These are phyloP conservation scores for Brassica nigra DNA, from an alignment of 345 rosid species.

Conservation along the genomic window DNA sequence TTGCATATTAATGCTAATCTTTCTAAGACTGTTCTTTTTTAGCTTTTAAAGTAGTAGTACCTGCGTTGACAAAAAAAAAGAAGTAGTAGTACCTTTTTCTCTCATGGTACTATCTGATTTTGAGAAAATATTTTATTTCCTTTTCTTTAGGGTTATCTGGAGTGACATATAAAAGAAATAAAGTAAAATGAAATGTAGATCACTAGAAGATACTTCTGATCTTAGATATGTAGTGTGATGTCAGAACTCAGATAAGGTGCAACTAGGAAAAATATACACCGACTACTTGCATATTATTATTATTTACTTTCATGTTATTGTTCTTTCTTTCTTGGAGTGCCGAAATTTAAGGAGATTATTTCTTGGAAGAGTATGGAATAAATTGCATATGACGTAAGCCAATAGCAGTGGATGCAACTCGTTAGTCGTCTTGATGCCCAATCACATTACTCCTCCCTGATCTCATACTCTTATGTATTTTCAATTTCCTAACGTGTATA, in stretches of 20 bases:
- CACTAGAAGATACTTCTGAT: constrained; percentile 11
- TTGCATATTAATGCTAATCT: neutral
- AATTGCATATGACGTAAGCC: constrained; percentile 39
- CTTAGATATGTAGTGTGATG: constrained; percentile 28
- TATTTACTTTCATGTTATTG: neutral
- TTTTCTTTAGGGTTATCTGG: neutral
- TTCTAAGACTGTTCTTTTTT: neutral
- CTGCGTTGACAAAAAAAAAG: too few species aligned
- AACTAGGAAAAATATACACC: neutral
- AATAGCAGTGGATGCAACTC: constrained; percentile 27
- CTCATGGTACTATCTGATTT: neutral
- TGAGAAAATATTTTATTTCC: neutral
- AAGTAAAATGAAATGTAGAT: neutral
- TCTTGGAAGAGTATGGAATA: constrained; percentile 26
- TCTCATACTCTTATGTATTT: neutral
- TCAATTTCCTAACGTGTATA: constrained; percentile 3
- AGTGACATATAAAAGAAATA: constrained; percentile 11
- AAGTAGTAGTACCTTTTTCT: neutral
- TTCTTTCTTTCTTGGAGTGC: constrained; percentile 17
- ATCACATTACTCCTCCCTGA: constrained; percentile 16
- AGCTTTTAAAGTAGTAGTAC: neutral
- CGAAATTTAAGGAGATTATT: constrained; percentile 28
- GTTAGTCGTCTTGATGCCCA: constrained; percentile 29
- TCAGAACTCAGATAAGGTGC: constrained; percentile 35
- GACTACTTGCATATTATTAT: constrained; percentile 17